A percentile compares a stretch with the other conserved stretches of the same genome.
These are phyloP conservation scores for Amanita rimosa DNA, from an alignment of 768 basidiomycete species.

Conservation along the genomic window DNA sequence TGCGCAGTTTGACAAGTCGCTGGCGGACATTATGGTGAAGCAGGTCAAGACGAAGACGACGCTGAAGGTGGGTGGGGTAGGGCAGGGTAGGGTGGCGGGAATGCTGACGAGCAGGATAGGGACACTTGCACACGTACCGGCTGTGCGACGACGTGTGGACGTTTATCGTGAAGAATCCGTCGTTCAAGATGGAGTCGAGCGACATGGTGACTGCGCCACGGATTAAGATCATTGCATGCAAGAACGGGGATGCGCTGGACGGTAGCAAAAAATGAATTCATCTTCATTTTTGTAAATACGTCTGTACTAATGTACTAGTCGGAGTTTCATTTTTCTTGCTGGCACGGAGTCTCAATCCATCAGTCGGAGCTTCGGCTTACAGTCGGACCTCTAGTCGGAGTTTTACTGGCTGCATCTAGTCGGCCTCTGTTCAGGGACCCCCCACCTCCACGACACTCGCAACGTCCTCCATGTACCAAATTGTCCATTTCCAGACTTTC, in stretches of 20 bases:
- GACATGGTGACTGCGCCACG: conserved; percentile 62
- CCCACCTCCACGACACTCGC: conserved; percentile 20
- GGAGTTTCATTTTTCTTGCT: conserved; percentile 4
- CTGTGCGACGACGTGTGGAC: conserved; percentile 98
- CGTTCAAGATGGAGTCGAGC: conserved; percentile 93
- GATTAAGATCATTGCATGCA: conserved; percentile 98
- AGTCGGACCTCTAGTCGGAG: no score
- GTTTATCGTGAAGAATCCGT: conserved; percentile 88
- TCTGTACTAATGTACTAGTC: conserved; percentile 1
- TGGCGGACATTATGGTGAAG: conserved; percentile 88
- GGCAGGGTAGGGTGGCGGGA: no score
- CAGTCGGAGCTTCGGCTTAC: no score
- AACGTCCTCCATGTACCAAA: no score
- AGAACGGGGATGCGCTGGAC: conserved; percentile 85
- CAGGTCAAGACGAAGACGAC: conserved; percentile 92
- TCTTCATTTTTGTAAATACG: not conserved
- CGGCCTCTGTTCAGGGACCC: conserved; percentile 34
- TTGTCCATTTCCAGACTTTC: conserved; percentile 22
- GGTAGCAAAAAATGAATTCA: conserved; percentile 64
- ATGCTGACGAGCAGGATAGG: conserved; percentile 15
- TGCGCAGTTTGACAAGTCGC: conserved; percentile 86
- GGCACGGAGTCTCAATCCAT: no score
- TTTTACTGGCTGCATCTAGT: not conserved
- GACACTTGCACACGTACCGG: conserved; percentile 85
- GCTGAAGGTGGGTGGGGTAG: conserved; percentile 41